Percentiles rank a stretch among this genome's conserved stretches.
Evolutionary conservation across 78 protist genomes (phyloP).

Genomic region (Diacronema lutheri): DNA sequence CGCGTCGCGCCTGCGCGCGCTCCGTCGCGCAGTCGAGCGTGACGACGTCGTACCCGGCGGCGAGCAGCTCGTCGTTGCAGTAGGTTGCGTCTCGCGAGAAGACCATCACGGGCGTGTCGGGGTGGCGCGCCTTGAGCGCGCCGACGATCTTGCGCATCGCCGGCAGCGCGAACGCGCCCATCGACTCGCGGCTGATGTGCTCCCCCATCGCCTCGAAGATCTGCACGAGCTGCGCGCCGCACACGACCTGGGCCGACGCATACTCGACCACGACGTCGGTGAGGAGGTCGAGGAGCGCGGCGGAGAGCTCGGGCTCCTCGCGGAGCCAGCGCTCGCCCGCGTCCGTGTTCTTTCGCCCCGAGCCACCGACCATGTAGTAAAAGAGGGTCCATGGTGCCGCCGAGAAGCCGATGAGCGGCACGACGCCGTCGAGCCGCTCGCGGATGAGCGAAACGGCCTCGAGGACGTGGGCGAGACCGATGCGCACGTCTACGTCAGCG

Average conservation of each 20-base stretch:
- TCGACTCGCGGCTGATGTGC: not conserved
- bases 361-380: conserved; percentile 27
- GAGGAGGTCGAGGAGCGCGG: not conserved
- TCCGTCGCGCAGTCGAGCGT: conserved; percentile 12
- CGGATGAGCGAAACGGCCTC: not conserved
- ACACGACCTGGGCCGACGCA: not conserved
- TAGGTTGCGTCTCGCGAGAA: conserved; percentile 26
- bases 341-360: not conserved
- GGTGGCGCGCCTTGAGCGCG: conserved; percentile 20
- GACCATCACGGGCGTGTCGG: conserved; percentile 34
- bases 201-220: conserved; percentile 36
- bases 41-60: conserved; percentile 20
- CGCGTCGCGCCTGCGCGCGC: not conserved
- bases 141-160: not conserved
- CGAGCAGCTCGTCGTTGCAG: not conserved
- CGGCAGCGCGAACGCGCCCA: not conserved
- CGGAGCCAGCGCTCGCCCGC: not conserved
- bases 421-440: not conserved
- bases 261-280: not conserved
- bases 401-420: conserved; percentile 27
- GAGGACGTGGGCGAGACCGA: not conserved
- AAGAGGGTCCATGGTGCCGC: conserved; percentile 32
- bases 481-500: not conserved
- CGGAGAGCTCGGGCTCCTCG: not conserved
- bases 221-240: conserved; percentile 27